Conservation (phyloP, 371 early-diverging fungal species). For the Mortierella sp. region DNA sequence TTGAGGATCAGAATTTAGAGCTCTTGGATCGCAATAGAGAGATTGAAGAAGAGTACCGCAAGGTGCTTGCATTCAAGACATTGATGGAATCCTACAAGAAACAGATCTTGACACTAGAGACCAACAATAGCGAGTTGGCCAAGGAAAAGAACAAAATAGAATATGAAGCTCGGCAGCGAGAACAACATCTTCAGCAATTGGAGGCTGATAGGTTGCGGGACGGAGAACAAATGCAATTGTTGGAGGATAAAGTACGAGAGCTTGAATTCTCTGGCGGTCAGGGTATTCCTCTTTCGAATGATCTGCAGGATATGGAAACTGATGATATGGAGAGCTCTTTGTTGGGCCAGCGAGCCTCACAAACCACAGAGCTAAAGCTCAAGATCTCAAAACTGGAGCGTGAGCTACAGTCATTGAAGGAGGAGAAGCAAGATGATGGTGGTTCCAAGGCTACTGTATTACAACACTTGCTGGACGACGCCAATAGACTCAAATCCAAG, state of each 20-base stretch:
- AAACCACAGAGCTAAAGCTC: slow-evolving; percentile 62
- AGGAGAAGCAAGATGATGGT: slow-evolving; percentile 66
- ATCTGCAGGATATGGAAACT: slow-evolving; percentile 51
- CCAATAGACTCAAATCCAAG: slow-evolving; percentile 75
- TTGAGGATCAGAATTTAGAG: slow-evolving; percentile 85
- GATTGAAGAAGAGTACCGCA: slow-evolving; percentile 90
- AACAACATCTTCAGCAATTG: slow-evolving; percentile 71
- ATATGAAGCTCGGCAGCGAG: slow-evolving; percentile 75
- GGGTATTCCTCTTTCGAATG: slow-evolving; percentile 47
- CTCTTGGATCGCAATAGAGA: slow-evolving; percentile 75
- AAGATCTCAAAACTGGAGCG: slow-evolving; percentile 84
- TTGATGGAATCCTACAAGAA: slow-evolving; percentile 91
- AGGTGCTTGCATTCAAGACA: slow-evolving; percentile 81
- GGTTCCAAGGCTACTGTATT: slow-evolving; percentile 68
- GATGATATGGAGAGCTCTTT: slow-evolving; percentile 41
- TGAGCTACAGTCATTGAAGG: slow-evolving; percentile 72
- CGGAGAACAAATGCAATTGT: slow-evolving; percentile 77
- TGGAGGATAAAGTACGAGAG: slow-evolving; percentile 89
- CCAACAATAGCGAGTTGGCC: slow-evolving; percentile 73
- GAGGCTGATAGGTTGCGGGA: slow-evolving; percentile 77
- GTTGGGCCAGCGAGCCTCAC: slow-evolving; percentile 37
- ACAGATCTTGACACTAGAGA: slow-evolving; percentile 81
- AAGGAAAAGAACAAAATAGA: slow-evolving; percentile 81
- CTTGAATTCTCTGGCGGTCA: slow-evolving; percentile 77
- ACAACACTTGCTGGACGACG: slow-evolving; percentile 79